These are phyloP conservation scores for Pythium myriotylum DNA, from an alignment of 352 stramenopile genomes.

Conservation along the genomic window DNA sequence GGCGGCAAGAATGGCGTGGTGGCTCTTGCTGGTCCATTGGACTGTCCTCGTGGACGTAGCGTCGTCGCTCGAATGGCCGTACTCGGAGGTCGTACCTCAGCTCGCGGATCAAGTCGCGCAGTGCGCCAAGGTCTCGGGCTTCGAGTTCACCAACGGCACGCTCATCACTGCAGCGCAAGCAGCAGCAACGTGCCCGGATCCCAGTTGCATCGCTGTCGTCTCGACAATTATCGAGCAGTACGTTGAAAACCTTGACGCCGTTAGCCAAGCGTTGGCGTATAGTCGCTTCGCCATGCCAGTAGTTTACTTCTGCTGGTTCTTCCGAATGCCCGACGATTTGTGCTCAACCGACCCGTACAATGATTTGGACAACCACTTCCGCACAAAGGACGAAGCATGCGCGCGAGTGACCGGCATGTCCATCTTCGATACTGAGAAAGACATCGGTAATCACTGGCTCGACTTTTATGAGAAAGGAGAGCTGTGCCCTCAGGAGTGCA, in stretches of 20 bases:
- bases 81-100: neutral
- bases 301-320: slow-evolving; percentile 5
- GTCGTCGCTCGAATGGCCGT: slow-evolving; percentile 3
- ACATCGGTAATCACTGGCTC: neutral
- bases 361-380: neutral
- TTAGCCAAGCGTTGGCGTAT: neutral
- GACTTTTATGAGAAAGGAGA: neutral
- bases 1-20: neutral
- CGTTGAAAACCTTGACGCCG: neutral
- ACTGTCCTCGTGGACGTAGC: neutral
- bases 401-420: neutral
- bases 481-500: neutral
- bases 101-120: neutral
- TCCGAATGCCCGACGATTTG: neutral
- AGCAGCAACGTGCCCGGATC: neutral
- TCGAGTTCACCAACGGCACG: neutral
- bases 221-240: neutral
- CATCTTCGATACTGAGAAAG: neutral
- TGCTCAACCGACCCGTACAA: neutral
- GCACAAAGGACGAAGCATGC: neutral
- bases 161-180: neutral
- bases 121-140: slow-evolving; percentile 1
- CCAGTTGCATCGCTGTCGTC: neutral
- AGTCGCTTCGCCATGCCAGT: neutral
- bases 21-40: neutral